These are phyloP conservation scores for Litsea cubeba DNA, from an alignment of 164 flowering plant species.

Conservation along the genomic window DNA sequence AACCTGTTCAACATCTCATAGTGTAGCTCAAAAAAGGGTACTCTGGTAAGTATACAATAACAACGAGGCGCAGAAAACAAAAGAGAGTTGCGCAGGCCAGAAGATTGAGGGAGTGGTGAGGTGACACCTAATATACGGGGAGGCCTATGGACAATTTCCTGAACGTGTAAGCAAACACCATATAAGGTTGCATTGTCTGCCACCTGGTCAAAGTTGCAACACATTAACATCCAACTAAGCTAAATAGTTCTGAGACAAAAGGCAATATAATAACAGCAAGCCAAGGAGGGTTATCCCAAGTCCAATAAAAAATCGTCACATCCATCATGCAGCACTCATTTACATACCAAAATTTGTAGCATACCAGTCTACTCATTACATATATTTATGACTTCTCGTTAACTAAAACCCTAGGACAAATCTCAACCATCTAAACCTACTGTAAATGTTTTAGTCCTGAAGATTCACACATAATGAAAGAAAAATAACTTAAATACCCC, in stretches of 20 bases:
- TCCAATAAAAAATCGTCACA: background rate
- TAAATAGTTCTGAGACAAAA: background rate
- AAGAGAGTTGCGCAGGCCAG: slow-evolving; percentile 50
- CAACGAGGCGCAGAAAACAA: slow-evolving; percentile 96
- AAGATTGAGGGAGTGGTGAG: slow-evolving; percentile 48
- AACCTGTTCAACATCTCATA: slow-evolving; percentile 95
- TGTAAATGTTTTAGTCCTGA: too few relatives aligned
- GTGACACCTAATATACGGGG: slow-evolving; percentile 54
- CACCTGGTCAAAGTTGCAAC: slow-evolving; percentile 42
- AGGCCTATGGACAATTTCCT: slow-evolving; percentile 85
- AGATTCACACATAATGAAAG: too few relatives aligned
- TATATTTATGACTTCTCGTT: too few relatives aligned
- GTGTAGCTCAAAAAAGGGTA: slow-evolving; percentile 93
- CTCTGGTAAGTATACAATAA: slow-evolving; percentile 82
- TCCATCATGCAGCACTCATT: background rate
- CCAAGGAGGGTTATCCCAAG: background rate
- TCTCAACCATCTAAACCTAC: too few relatives aligned
- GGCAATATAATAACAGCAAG: background rate
- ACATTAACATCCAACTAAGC: slow-evolving; percentile 8
- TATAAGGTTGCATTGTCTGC: slow-evolving; percentile 81
- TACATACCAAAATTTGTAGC: background rate
- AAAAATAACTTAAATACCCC: too few relatives aligned
- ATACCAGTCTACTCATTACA: too few relatives aligned
- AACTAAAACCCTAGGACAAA: too few relatives aligned
- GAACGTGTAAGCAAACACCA: slow-evolving; percentile 91